These are phyloP conservation scores for Pyrrhoderma noxium DNA, from an alignment of 1,284 basidiomycete species.

Conservation along the genomic window DNA sequence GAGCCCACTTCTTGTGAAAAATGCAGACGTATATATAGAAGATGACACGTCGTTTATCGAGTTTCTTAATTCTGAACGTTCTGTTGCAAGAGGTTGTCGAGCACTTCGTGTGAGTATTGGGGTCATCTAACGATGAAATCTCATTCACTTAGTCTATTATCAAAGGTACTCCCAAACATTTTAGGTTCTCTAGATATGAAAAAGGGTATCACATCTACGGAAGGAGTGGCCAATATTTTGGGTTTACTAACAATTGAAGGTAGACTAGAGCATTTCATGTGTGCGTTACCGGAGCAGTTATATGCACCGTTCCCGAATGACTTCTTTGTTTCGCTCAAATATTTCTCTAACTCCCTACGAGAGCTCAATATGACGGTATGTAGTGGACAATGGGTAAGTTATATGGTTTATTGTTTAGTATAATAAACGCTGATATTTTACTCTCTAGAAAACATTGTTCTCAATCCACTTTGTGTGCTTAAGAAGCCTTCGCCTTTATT, in stretches of 20 bases:
- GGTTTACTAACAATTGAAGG: slow-evolving; percentile 3
- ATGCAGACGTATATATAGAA: slow-evolving; percentile 1
- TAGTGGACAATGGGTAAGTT: slow-evolving; percentile 3
- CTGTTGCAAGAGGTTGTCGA: slow-evolving; percentile 1
- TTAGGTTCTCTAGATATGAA: no score
- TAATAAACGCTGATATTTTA: neutral
- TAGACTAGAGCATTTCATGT: slow-evolving; percentile 11
- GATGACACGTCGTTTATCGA: slow-evolving; percentile 6
- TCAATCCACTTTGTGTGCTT: slow-evolving; percentile 6
- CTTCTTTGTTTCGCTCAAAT: neutral
- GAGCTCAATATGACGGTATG: slow-evolving; percentile 6
- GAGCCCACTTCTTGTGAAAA: slow-evolving; percentile 3
- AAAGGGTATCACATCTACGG: no score
- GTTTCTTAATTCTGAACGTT: slow-evolving; percentile 8
- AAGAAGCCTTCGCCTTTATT: slow-evolving; percentile 5
- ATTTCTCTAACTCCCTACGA: slow-evolving; percentile 2
- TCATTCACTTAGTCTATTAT: no score
- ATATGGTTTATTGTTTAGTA: neutral
- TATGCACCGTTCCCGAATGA: neutral
- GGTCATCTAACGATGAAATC: no score
- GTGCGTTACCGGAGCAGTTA: slow-evolving; percentile 11
- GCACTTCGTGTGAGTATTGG: slow-evolving; percentile 8
- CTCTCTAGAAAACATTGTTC: slow-evolving; percentile 4
- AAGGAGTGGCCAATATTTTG: neutral
- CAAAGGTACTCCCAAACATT: no score